Conservation (phyloP, 75 land plant genomes). For the Cupressus sempervirens region DNA sequence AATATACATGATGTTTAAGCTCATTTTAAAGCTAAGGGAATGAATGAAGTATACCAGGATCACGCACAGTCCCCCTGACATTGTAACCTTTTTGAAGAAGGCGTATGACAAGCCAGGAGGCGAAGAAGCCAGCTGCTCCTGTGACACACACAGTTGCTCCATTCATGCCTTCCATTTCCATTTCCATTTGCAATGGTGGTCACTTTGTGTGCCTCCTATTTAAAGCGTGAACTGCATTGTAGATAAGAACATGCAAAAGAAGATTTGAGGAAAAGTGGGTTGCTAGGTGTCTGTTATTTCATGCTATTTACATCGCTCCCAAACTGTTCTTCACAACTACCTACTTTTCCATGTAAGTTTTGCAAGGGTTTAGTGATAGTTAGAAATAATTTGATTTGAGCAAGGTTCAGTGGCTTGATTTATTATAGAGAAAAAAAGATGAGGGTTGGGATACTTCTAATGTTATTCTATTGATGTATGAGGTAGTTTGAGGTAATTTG, state of each 20-base stretch:
- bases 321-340: too few relatives aligned
- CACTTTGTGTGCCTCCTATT: neutral
- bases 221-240: neutral
- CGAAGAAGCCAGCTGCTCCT: constrained; percentile 16
- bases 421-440: too few relatives aligned
- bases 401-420: too few relatives aligned
- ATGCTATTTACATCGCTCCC: too few relatives aligned
- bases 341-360: too few relatives aligned
- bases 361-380: too few relatives aligned
- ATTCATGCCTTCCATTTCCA: neutral
- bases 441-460: too few relatives aligned
- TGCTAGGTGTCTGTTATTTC: too few relatives aligned
- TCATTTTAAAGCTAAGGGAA: neutral
- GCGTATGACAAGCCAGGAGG: constrained; percentile 22
- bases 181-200: neutral
- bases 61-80: constrained; percentile 17
- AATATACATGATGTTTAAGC: too few relatives aligned
- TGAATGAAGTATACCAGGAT: constrained; percentile 8
- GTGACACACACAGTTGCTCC: constrained; percentile 13
- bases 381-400: too few relatives aligned
- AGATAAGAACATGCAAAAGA: neutral
- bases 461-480: too few relatives aligned
- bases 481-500: too few relatives aligned
- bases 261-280: neutral
- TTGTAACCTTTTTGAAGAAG: constrained; percentile 20